Evolutionary conservation across 495 filamentous ascomycete genomes (phyloP).

Genomic region (Eremomyces bilateralis): DNA sequence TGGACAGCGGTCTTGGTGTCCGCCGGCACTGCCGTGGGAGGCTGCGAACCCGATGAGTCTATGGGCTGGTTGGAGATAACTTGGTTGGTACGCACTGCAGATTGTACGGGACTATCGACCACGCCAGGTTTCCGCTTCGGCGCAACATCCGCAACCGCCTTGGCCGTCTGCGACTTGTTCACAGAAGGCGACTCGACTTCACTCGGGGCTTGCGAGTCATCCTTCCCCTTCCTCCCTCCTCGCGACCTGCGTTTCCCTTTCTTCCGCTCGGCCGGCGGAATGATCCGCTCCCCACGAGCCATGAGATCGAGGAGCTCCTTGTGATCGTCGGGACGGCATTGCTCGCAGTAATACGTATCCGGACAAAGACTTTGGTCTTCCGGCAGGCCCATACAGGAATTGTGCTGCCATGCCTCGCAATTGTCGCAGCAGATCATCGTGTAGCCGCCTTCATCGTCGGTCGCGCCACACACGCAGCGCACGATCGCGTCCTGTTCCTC

Average conservation of each 20-base stretch:
- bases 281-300: slow-evolving; percentile 51
- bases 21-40: background rate
- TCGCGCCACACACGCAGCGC: slow-evolving; percentile 80
- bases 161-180: background rate
- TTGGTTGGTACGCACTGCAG: too few relatives aligned
- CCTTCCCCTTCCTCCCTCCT: slow-evolving; percentile 8
- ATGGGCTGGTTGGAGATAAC: too few relatives aligned
- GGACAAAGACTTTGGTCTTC: slow-evolving; percentile 54
- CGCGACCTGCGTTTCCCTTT: slow-evolving; percentile 12
- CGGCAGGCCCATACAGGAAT: slow-evolving; percentile 75
- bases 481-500: slow-evolving; percentile 56
- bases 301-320: slow-evolving; percentile 51
- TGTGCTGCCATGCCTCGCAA: slow-evolving; percentile 90
- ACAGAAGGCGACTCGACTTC: background rate
- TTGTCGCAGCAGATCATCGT: slow-evolving; percentile 82
- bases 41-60: too few relatives aligned
- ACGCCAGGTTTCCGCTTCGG: background rate
- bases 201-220: background rate
- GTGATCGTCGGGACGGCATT: slow-evolving; percentile 69
- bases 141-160: too few relatives aligned
- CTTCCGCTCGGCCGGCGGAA: slow-evolving; percentile 67
- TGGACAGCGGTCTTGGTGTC: background rate
- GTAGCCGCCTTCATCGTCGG: slow-evolving; percentile 58
- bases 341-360: slow-evolving; percentile 72
- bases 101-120: too few relatives aligned